Conservation (phyloP, 768 basidiomycete genomes). For the Dioszegia crocea region DNA sequence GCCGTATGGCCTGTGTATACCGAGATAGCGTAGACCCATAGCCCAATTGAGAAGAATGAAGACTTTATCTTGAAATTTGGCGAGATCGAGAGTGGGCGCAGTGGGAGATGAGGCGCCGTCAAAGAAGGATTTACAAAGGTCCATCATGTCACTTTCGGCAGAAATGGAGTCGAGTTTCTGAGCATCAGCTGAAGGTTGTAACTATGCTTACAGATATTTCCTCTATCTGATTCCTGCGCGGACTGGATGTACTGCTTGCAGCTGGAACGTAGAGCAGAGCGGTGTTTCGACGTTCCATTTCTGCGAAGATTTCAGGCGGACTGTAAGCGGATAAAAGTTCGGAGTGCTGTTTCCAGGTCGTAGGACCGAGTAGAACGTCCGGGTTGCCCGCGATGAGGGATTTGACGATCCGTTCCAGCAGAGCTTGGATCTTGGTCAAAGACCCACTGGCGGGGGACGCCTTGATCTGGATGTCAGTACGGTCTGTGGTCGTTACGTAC, state of each 20-base stretch:
- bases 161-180: conserved; percentile 43
- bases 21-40: conserved; percentile 39
- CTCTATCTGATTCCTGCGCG: conserved; percentile 40
- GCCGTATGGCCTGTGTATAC: conserved; percentile 40
- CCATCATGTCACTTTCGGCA: conserved; percentile 36
- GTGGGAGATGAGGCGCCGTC: conserved; percentile 30
- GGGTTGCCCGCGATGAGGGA: conserved; percentile 19
- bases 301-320: not conserved
- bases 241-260: conserved; percentile 24
- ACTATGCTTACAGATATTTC: conserved; percentile 30
- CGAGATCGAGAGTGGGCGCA: conserved; percentile 18
- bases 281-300: conserved; percentile 14
- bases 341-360: conserved; percentile 21
- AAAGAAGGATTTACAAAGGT: conserved; percentile 37
- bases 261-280: conserved; percentile 22
- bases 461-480: conserved; percentile 24
- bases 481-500: conserved; percentile 6
- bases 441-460: conserved; percentile 15
- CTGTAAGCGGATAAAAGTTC: conserved; percentile 7
- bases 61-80: conserved; percentile 34
- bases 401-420: conserved; percentile 24
- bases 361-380: conserved; percentile 27
- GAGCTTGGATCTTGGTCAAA: conserved; percentile 15
- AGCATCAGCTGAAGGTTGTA: not conserved
- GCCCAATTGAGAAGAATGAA: conserved; percentile 42